Conservation (phyloP, 2,329 filamentous ascomycete species). For the Colletotrichum cereale region DNA sequence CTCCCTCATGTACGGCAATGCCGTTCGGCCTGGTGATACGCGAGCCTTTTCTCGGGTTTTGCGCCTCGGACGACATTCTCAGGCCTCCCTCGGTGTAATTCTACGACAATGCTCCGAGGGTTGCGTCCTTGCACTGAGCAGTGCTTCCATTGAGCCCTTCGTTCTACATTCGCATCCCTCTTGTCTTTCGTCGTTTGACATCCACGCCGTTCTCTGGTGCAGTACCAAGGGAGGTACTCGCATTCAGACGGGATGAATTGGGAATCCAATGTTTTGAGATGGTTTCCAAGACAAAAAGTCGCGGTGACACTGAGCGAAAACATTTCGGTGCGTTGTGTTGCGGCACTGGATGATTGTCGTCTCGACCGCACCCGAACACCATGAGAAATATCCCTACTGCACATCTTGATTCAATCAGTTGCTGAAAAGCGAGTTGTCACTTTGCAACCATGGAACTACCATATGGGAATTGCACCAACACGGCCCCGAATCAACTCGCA, state of each 20-base stretch:
- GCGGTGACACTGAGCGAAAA: not conserved
- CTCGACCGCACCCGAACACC: not conserved
- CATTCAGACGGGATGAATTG: not conserved
- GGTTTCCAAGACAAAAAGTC: not conserved
- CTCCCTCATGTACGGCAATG: not conserved
- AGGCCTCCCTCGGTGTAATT: not conserved
- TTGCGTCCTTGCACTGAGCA: not conserved
- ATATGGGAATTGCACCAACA: too few species aligned
- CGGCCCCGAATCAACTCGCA: too few species aligned
- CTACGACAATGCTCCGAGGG: not conserved
- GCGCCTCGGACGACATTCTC: not conserved
- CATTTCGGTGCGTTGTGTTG: not conserved
- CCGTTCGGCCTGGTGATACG: not conserved
- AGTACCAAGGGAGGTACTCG: not conserved
- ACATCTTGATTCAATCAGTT: not conserved
- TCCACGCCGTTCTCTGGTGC: rapidly evolving
- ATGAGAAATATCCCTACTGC: too few species aligned
- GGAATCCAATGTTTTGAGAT: not conserved
- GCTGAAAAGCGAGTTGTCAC: not conserved
- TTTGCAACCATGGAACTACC: too few species aligned
- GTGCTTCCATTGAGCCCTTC: too few species aligned
- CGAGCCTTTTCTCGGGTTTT: not conserved
- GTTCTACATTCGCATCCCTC: not conserved
- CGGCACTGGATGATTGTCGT: not conserved
- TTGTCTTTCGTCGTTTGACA: not conserved